Base-by-base conservation (phyloP, 345 rosid species). In the Litchi chinensis region DNA sequence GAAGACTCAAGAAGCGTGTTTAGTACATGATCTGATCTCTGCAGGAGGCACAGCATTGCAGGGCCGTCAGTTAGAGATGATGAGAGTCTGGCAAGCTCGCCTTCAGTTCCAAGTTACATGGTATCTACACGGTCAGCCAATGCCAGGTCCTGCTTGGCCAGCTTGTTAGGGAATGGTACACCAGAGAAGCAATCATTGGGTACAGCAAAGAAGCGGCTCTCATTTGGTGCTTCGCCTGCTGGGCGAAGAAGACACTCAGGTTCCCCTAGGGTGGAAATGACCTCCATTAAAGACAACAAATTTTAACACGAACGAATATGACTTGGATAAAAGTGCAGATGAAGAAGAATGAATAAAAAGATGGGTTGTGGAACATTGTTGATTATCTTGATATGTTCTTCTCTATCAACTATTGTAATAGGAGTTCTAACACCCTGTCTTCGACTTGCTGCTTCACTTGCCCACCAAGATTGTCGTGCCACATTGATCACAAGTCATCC, bases 41-140 rank as follows among this genome's bases (percentile, higher is more conserved):
- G 81, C 77, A 87, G 95, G 81, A 91, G 98, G 85, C 93, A 93
- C 71, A 93, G 95, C 87, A 87, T 88, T 67, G 90, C 89, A 5
- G 89, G 90, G 12, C 84, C 93, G 19, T 88, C 93, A 3, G 81
- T 86, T 39, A 87, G 92, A 83, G 95, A 92, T 3, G 91, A 92
- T 10, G 95, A 92, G 64, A 93, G 98, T 85, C 84, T 92, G 39
- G 81, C 92, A 18, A 89, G 95, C 77, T 87, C 91, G 6, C 82
- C 92, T 65, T 43, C 93, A 24, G 86, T 90, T 83, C 95, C 89
- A 4, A 89, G 95, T 69, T 92, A 91, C 85, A 89, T 91, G 95
- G 91, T 88, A 2, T 84, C 92, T 32, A 91, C 98, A 6, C 70
- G 90, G 76, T 92, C 97, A 2, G 83, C 93, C 7, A 89, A 85